A percentile compares a stretch with the other conserved stretches of the same genome.
Evolutionary conservation across 495 filamentous ascomycete genomes (phyloP).

Genomic region (Rostrohypoxylon terebratum): DNA sequence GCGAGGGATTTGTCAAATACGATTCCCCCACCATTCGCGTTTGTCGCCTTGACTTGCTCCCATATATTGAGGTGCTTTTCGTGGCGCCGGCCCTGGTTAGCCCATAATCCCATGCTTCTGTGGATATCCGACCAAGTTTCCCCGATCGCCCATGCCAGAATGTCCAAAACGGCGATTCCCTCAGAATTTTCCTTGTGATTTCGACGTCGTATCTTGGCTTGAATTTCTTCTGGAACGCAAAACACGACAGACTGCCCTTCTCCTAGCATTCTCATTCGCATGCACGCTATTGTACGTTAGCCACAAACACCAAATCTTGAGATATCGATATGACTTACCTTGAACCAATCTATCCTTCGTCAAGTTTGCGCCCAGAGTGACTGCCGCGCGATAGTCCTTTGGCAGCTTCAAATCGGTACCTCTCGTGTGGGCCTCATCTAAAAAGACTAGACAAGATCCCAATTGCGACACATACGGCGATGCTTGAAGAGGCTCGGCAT

Average conservation of each 20-base stretch:
- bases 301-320: background rate
- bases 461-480: constrained; percentile 73
- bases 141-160: constrained; percentile 69
- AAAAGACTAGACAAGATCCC: constrained; percentile 73
- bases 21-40: constrained; percentile 10
- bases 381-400: constrained; percentile 67
- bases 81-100: constrained; percentile 66
- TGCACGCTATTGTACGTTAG: constrained; percentile 64
- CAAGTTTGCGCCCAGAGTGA: constrained; percentile 75
- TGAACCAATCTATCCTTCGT: constrained; percentile 81
- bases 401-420: constrained; percentile 80
- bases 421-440: constrained; percentile 81
- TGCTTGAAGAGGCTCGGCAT: constrained; percentile 61
- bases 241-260: constrained; percentile 72
- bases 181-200: background rate
- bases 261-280: constrained; percentile 73
- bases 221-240: constrained; percentile 65
- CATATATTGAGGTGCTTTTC: constrained; percentile 51
- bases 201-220: constrained; percentile 52
- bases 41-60: constrained; percentile 19
- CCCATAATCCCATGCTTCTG: constrained; percentile 69
- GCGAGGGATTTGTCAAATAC: constrained; percentile 48
- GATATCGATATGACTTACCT: constrained; percentile 60
- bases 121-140: constrained; percentile 65
- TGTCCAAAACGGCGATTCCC: constrained; percentile 57